Percentiles rank a stretch among this genome's conserved stretches.
These are phyloP conservation scores for Zygosaccharomyces lentus DNA, from an alignment of 805 yeast species.

Conservation along the genomic window DNA sequence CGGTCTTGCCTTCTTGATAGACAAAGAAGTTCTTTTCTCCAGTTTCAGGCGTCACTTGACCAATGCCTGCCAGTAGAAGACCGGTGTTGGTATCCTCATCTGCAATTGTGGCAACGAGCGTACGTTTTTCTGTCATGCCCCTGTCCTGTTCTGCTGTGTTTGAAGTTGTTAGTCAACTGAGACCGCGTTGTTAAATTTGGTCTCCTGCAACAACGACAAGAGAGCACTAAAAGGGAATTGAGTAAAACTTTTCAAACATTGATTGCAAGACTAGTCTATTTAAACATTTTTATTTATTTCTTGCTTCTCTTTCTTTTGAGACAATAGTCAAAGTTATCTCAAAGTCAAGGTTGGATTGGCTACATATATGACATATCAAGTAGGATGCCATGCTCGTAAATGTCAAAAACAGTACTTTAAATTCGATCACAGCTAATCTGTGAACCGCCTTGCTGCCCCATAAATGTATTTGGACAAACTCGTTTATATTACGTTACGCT, in stretches of 20 bases:
- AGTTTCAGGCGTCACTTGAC: conserved; percentile 58
- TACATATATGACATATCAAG: no score
- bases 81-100: conserved; percentile 98
- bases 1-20: conserved; percentile 75
- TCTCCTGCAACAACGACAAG: neutral
- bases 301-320: no score
- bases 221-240: neutral
- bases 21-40: conserved; percentile 69
- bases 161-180: neutral
- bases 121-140: conserved; percentile 50
- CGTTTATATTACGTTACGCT: no score
- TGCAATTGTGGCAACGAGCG: conserved; percentile 88
- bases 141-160: neutral
- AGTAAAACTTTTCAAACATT: neutral
- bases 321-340: no score
- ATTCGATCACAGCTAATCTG: no score
- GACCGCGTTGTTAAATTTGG: conserved; percentile 6
- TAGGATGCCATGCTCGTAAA: no score
- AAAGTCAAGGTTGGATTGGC: no score
- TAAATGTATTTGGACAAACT: no score
- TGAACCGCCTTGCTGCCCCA: no score
- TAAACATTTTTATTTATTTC: no score
- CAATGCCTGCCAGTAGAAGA: conserved; percentile 89
- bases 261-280: no score
- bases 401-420: no score